Base-by-base conservation (phyloP, 1,139 yeast genomes). In the Candida sp. region DNA sequence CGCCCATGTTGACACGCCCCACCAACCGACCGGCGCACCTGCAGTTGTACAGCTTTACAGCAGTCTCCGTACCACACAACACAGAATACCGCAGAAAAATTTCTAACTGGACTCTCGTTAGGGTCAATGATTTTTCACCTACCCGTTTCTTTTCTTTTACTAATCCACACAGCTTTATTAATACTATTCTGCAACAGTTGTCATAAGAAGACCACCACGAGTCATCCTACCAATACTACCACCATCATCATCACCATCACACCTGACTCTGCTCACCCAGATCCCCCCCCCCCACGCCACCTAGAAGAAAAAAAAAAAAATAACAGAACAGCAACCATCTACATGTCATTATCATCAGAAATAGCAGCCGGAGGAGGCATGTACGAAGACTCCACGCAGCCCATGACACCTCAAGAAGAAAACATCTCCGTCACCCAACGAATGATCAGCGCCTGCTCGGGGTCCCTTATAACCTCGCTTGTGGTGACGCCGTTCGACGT, bases 401-500 rank as follows among this genome's bases (percentile, higher is more conserved):
- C n/a, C 31, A 42, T 32, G 63, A 58, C 12, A 11, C 34, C 34
- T 4, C 34, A 28, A 17, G 47, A 48, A 31, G 50, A 48, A 23
- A 66, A 72, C 33, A 76, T 85, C 49, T 73, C 88, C 7, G 64
- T 83, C 26, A 55, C 69, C 2, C 92, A 91, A 65, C 70, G 93
- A 50, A 91, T 92, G 96, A 68, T 90, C 38, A 89, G 97, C 55
- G 98, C 98, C 0, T 88, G 96, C 62, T 81, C 89, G 46, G 99
- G 99, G 3, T 90, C 98, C 1, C 67, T 94, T n/a, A 67, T 92
- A 37, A 94, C 98, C 1, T 91, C 98, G 0, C 62, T 91, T 44
- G 85, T 86, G 49, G 89, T 93, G 33, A 94, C 98, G 1, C 99
- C 99, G 1, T 88, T 94, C 67, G 99, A 94, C 65, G 98, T 94